phyloP scores from a whole-genome alignment of 2,329 filamentous ascomycete genomes.

The Harringtonia aguacate region DNA sequence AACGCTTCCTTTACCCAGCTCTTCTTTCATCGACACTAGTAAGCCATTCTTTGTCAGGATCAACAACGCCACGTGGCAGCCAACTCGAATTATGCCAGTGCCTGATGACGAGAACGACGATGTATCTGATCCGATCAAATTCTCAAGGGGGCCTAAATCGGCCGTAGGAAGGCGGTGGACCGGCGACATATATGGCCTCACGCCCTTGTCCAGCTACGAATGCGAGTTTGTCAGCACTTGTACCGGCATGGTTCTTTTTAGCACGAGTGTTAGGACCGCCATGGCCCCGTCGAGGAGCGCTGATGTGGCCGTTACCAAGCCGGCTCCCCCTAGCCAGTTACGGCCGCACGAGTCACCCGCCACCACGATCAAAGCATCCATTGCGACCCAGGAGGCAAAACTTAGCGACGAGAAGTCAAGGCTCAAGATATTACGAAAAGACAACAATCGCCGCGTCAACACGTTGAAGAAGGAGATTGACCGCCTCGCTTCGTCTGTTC shows the following conservation, averaged over 20 bases:
- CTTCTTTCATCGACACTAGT: constrained; percentile 49
- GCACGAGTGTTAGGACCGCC: constrained; percentile 59
- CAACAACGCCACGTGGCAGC: constrained; percentile 72
- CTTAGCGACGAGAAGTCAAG: constrained; percentile 58
- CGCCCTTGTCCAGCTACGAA: constrained; percentile 65
- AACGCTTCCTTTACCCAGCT: constrained; percentile 8
- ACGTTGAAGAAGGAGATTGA: constrained; percentile 65
- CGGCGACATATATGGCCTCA: constrained; percentile 58
- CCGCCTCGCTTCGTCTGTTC: constrained; percentile 52
- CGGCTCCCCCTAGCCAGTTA: constrained; percentile 31
- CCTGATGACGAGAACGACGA: constrained; percentile 11
- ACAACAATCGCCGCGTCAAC: constrained; percentile 61
- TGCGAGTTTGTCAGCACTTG: constrained; percentile 65
- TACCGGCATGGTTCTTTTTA: constrained; percentile 57
- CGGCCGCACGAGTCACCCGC: constrained; percentile 65
- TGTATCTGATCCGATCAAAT: background rate
- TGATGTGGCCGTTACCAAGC: constrained; percentile 17
- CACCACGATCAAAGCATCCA: constrained; percentile 67
- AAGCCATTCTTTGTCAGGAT: constrained; percentile 73
- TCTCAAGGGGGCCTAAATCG: background rate
- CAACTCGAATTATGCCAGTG: constrained; percentile 55
- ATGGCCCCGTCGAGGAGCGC: constrained; percentile 31
- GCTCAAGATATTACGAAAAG: constrained; percentile 61
- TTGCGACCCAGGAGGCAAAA: constrained; percentile 60
- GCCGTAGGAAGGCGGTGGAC: constrained; percentile 48